Evolutionary conservation across 2,329 filamentous ascomycete genomes (phyloP).

Genomic region (Microcyclospora tardicrescens): DNA sequence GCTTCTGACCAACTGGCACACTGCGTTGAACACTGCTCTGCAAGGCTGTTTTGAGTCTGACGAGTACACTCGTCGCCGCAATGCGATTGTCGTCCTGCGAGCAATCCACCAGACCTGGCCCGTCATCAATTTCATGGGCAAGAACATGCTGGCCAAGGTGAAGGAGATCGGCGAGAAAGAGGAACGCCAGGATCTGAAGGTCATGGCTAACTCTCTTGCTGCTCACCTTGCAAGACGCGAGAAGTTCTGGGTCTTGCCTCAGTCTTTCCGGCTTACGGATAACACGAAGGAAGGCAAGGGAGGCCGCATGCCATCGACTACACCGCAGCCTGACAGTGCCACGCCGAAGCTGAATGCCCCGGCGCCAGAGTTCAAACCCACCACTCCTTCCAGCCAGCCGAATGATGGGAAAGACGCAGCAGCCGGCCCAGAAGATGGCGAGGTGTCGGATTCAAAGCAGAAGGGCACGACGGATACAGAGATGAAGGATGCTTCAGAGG

Average conservation of each 20-base stretch:
- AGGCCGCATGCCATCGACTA: conserved; percentile 19
- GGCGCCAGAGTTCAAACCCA: conserved; percentile 53
- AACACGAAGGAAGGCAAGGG: conserved; percentile 14
- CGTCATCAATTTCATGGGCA: conserved; percentile 76
- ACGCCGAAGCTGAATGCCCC: conserved; percentile 37
- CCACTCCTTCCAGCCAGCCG: conserved; percentile 7
- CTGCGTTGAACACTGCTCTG: conserved; percentile 63
- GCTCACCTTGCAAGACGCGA: conserved; percentile 56
- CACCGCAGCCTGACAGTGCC: conserved; percentile 29
- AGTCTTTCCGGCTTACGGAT: conserved; percentile 46
- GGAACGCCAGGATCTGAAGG: conserved; percentile 58
- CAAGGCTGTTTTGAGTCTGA: conserved; percentile 67
- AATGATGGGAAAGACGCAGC: conserved; percentile 19
- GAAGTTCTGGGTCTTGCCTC: conserved; percentile 58
- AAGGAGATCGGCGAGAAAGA: conserved; percentile 47
- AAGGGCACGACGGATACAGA: conserved; percentile 12
- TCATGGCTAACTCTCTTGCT: conserved; percentile 58
- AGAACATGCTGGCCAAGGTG: conserved; percentile 52
- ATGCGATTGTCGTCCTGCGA: conserved; percentile 83
- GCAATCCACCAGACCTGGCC: conserved; percentile 72
- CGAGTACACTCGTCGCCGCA: conserved; percentile 97
- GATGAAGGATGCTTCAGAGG: conserved; percentile 12
- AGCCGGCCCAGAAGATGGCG: conserved; percentile 49
- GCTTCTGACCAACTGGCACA: conserved; percentile 82
- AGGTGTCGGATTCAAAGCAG: conserved; percentile 51